Conservation (phyloP, 2,329 filamentous ascomycete genomes). For the Proliferodiscus dingleyae region DNA sequence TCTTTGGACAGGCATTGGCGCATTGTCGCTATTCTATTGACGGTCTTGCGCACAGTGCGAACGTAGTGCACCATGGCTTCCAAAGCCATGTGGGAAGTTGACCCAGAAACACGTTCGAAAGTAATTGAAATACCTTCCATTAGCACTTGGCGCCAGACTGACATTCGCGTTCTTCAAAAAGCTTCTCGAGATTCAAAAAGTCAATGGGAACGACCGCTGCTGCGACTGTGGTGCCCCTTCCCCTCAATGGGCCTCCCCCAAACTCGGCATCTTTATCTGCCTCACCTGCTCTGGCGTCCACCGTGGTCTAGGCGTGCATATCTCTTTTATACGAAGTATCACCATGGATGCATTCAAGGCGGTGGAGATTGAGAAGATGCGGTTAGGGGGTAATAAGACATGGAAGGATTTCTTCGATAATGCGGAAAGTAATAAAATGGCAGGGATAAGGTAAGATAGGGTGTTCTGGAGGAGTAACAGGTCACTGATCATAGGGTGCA, state of each 20-base stretch:
- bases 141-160: no score
- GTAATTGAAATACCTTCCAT: no score
- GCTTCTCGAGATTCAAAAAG: constrained; percentile 88
- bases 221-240: constrained; percentile 94
- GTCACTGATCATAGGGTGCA: constrained; percentile 7
- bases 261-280: constrained; percentile 98
- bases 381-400: constrained; percentile 79
- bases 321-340: constrained; percentile 95
- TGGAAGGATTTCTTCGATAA: constrained; percentile 85
- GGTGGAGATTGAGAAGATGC: constrained; percentile 89
- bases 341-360: constrained; percentile 99
- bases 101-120: constrained; percentile 95
- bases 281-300: constrained; percentile 93
- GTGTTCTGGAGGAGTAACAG: neutral
- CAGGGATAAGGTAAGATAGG: constrained; percentile 43
- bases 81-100: constrained; percentile 96
- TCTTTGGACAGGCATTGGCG: neutral
- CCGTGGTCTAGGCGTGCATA: constrained; percentile 91
- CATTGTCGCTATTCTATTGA: no score
- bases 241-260: constrained; percentile 96
- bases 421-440: constrained; percentile 61
- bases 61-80: no score
- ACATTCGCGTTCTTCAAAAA: no score
- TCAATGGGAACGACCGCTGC: constrained; percentile 81
- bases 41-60: no score